phyloP scores from a whole-genome alignment of 1,284 basidiomycete genomes.

The Marasmius tenuissimus region DNA sequence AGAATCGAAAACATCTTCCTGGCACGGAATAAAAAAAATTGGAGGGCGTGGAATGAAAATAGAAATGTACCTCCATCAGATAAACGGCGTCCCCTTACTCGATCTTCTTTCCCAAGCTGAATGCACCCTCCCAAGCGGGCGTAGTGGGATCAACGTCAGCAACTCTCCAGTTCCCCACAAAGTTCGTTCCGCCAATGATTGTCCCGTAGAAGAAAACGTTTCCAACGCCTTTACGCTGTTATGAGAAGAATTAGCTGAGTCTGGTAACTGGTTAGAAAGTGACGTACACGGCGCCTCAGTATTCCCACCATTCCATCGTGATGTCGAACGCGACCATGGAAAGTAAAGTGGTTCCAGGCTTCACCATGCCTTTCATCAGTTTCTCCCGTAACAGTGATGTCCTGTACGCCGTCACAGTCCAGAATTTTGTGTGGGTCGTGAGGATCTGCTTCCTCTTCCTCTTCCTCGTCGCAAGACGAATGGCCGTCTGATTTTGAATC shows the following conservation, averaged over 20 bases:
- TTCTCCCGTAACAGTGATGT: slow-evolving; percentile 62
- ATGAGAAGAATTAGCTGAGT: neutral
- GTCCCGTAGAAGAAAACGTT: slow-evolving; percentile 69
- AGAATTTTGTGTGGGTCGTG: slow-evolving; percentile 22
- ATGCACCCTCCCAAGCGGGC: slow-evolving; percentile 58
- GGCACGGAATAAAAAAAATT: too few relatives aligned
- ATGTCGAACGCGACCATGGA: slow-evolving; percentile 62
- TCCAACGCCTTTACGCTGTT: slow-evolving; percentile 29
- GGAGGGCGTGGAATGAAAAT: neutral
- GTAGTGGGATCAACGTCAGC: slow-evolving; percentile 34
- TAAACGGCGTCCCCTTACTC: neutral
- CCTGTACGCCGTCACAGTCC: slow-evolving; percentile 50
- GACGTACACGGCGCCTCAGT: slow-evolving; percentile 47
- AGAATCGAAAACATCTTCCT: too few relatives aligned
- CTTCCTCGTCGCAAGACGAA: neutral
- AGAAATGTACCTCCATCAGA: neutral
- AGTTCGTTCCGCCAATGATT: slow-evolving; percentile 57
- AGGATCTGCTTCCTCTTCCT: slow-evolving; percentile 9
- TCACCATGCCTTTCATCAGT: slow-evolving; percentile 55
- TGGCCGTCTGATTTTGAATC: neutral
- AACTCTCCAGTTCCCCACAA: slow-evolving; percentile 70
- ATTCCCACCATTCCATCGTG: slow-evolving; percentile 72
- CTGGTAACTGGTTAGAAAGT: slow-evolving; percentile 1
- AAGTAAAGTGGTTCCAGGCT: slow-evolving; percentile 60
- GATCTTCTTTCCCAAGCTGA: slow-evolving; percentile 45